A percentile compares a stretch with the other conserved stretches of the same genome.
Evolutionary conservation across 2,329 filamentous ascomycete species (phyloP).

Genomic region (Ophiostoma pallidulum): DNA sequence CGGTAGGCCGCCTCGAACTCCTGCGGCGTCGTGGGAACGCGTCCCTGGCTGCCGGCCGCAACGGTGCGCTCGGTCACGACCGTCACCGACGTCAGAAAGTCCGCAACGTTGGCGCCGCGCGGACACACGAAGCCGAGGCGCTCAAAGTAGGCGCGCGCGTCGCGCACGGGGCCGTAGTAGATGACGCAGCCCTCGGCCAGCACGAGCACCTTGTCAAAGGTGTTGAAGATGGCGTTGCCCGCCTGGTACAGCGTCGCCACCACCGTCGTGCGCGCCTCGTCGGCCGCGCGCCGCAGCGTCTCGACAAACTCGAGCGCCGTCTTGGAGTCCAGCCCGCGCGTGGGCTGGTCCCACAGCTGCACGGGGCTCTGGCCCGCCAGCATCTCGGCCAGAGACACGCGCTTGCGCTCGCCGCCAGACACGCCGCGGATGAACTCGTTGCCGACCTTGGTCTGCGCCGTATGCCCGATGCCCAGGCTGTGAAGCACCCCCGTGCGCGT

Average conservation of each 20-base stretch:
- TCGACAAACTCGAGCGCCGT: conserved; percentile 59
- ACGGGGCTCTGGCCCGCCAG: conserved; percentile 46
- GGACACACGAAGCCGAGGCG: conserved; percentile 55
- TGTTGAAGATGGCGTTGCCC: conserved; percentile 46
- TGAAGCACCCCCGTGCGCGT: conserved; percentile 52
- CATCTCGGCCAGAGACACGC: conserved; percentile 66
- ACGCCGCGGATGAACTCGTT: conserved; percentile 56
- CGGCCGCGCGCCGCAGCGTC: conserved; percentile 55
- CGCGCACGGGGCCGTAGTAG: conserved; percentile 24
- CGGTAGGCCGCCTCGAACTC: conserved; percentile 53
- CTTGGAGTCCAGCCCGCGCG: conserved; percentile 53
- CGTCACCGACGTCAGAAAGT: conserved; percentile 61
- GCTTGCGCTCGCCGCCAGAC: conserved; percentile 57
- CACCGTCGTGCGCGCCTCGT: conserved; percentile 50
- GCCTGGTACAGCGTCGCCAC: conserved; percentile 58
- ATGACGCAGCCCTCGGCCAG: conserved; percentile 3
- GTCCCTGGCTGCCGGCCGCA: conserved; percentile 39
- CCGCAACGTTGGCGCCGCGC: conserved; percentile 55
- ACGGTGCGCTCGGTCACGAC: conserved; percentile 20
- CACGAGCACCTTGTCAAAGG: conserved; percentile 14
- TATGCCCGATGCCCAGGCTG: conserved; percentile 61
- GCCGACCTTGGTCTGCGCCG: conserved; percentile 56
- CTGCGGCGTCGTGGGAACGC: conserved; percentile 49
- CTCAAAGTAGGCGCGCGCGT: conserved; percentile 56
- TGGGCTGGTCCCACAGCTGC: conserved; percentile 66